phyloP scores from a whole-genome alignment of 768 basidiomycete genomes.

The Tylopilus vinaceipallidus region DNA sequence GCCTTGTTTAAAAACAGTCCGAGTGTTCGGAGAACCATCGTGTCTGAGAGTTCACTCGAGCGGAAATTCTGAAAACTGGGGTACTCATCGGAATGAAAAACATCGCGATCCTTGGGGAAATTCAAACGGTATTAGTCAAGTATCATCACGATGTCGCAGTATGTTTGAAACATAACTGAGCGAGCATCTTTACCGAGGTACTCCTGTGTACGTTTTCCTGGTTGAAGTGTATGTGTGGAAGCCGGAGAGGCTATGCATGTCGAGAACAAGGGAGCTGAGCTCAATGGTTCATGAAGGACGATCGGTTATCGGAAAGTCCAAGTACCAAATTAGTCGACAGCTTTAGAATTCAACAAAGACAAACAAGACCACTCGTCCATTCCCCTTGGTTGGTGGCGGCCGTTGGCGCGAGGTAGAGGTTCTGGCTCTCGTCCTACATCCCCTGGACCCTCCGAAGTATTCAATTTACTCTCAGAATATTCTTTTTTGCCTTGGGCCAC shows the following conservation, averaged over 20 bases:
- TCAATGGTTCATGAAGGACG: no score
- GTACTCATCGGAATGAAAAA: neutral
- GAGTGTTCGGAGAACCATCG: neutral
- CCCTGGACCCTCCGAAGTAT: neutral
- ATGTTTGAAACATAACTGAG: no score
- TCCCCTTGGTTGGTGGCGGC: neutral
- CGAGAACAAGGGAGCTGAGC: neutral
- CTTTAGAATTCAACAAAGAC: conserved; percentile 21
- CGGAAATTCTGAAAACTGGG: neutral
- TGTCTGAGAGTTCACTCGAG: neutral
- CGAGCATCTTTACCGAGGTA: no score
- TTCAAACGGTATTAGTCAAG: conserved; percentile 2
- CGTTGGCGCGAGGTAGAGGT: neutral
- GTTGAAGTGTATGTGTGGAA: no score
- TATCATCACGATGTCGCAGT: neutral
- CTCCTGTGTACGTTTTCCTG: no score
- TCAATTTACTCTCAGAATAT: neutral
- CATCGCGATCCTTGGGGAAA: conserved; percentile 4
- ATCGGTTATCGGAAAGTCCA: no score
- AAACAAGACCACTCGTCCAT: conserved; percentile 18
- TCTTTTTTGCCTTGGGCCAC: no score
- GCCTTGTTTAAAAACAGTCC: neutral
- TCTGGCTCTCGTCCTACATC: neutral
- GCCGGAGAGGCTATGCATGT: no score
- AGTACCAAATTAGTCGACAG: no score